Base-by-base conservation (phyloP, 2,329 filamentous ascomycete species). In the Ceratocystis alfenasii region DNA sequence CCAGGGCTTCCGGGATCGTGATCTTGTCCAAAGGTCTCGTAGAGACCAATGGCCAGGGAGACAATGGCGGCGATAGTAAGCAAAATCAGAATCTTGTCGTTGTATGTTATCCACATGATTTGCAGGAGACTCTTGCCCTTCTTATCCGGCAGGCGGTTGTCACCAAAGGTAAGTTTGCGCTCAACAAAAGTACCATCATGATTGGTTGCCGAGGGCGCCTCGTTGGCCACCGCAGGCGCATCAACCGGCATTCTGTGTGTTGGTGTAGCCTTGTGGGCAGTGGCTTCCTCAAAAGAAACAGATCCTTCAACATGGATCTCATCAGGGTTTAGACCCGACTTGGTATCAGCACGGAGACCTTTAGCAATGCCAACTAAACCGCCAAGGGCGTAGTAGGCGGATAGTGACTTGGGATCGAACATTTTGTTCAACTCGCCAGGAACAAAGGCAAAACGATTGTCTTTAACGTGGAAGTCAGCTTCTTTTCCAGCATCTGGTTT, bases 381-480 rank as follows among this genome's bases (percentile, higher is more conserved):
- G 62, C 92, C 91, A 4, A 96, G 74, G 15, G 86, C 86, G 72
- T 87, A 88, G 70, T 93, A 95, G 0, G 91, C 91, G 12, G 87
- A 79, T 67, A 95, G 76, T 68, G 85, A 95, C 78, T 96, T 96
- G 2, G 92, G 92, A 73, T 95, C 94, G 68, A 93, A 84, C 77
- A 96, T 82, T 75, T 95, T 96, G 71, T 86, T 87, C 69, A 96
- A 79, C 72, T 95, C 87, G 15, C 92, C 91, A 2, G 88, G 88
- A 1, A 86, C 84, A 73, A 90, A 96, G 17, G 90, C 91, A 72
- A 96, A 96, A 0, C 87, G 87, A 73, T 94, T 95, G 73, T 90
- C 80, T 5, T 87, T 81, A 10, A 93, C 85, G 15, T 83, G 71
- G 71, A 95, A 96, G 69, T 93, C 89, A 20, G 77, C 79, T 73